A percentile compares a stretch with the other conserved stretches of the same genome.
These are phyloP conservation scores for Salisapilia sapeloensis DNA, from an alignment of 352 stramenopile species.

Conservation along the genomic window DNA sequence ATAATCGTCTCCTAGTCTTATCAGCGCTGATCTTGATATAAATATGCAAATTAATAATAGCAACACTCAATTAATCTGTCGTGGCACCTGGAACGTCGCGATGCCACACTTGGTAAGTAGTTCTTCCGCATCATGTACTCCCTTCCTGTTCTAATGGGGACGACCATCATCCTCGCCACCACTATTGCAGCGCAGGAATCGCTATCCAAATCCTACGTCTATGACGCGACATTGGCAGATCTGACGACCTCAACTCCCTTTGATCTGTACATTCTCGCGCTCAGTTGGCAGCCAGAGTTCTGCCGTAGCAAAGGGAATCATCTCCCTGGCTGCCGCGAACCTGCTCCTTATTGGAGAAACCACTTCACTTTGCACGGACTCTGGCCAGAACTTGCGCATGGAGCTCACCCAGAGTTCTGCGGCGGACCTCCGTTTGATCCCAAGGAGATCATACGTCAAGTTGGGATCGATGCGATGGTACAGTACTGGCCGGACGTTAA, in stretches of 20 bases:
- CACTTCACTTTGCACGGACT: slow-evolving; percentile 84
- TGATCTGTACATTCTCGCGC: slow-evolving; percentile 83
- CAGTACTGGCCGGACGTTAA: slow-evolving; percentile 84
- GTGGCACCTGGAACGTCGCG: no score
- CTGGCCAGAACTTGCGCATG: slow-evolving; percentile 62
- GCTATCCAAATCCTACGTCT: slow-evolving; percentile 9
- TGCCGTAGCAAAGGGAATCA: slow-evolving; percentile 32
- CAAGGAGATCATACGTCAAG: slow-evolving; percentile 23
- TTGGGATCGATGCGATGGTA: slow-evolving; percentile 56
- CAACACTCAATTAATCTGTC: no score
- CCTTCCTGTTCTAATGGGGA: no score
- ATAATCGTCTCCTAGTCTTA: no score
- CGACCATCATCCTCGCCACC: no score
- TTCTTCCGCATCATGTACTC: no score
- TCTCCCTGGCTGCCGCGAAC: slow-evolving; percentile 51
- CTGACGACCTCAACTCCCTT: slow-evolving; percentile 12
- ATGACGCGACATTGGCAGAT: slow-evolving; percentile 8
- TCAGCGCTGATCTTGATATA: no score
- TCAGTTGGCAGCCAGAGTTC: slow-evolving; percentile 83
- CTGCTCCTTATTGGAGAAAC: slow-evolving; percentile 53
- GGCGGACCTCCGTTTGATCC: slow-evolving; percentile 53
- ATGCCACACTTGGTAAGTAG: no score
- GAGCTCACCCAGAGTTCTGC: slow-evolving; percentile 63
- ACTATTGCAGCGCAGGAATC: not conserved
- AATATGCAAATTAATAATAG: no score